Conservation (phyloP, 192 early-diverging fungal genomes). For the Entrophospora sp. region DNA sequence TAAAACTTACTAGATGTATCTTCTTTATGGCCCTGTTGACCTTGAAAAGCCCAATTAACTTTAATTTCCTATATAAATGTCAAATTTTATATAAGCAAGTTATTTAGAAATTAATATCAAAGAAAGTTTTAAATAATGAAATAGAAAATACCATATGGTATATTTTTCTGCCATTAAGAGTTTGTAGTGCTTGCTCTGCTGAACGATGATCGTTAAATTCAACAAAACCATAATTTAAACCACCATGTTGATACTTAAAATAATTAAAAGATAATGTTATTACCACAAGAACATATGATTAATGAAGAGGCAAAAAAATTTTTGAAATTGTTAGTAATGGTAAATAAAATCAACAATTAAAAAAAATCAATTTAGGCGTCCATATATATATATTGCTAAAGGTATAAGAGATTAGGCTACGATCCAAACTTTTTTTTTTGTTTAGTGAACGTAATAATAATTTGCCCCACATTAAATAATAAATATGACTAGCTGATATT, state of each 20-base stretch:
- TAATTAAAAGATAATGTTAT: not conserved
- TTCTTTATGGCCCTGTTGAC: constrained; percentile 45
- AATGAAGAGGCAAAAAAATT: not conserved
- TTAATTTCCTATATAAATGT: constrained; percentile 44
- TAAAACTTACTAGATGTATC: constrained; percentile 52
- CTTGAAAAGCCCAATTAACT: constrained; percentile 60
- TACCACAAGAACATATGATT: not conserved
- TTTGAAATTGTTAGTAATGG: not conserved
- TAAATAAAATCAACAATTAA: not conserved
- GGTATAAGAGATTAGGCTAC: constrained; percentile 6
- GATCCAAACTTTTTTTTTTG: too few species aligned
- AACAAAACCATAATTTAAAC: constrained; percentile 86
- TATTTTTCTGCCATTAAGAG: constrained; percentile 62
- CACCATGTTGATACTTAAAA: constrained; percentile 50
- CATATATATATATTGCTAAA: not conserved
- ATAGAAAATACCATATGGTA: constrained; percentile 53
- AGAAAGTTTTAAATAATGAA: too few species aligned
- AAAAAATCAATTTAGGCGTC: not conserved
- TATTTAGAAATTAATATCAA: not conserved
- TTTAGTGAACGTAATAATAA: too few species aligned
- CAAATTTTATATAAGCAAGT: not conserved
- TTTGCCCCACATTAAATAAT: too few species aligned
- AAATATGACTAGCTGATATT: not conserved
- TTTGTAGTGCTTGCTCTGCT: constrained; percentile 63
- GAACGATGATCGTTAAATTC: constrained; percentile 63